Evolutionary conservation across 441 rosid genomes (phyloP).

Genomic region (Rhodomyrtus psidioides): DNA sequence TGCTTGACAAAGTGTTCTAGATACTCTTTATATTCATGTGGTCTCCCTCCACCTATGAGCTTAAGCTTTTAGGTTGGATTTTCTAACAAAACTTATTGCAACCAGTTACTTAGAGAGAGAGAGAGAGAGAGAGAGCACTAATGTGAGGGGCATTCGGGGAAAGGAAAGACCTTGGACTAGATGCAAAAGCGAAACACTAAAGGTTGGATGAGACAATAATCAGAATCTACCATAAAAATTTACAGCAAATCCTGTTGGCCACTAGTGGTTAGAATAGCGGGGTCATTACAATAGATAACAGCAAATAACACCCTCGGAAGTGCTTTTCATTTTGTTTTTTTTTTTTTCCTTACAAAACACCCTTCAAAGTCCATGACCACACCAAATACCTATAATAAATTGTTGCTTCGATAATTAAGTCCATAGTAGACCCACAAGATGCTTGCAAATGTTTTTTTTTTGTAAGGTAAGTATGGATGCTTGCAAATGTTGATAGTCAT

Average conservation of each 20-base stretch:
- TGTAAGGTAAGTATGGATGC: too few relatives aligned
- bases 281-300: not conserved
- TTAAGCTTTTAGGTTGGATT: too few relatives aligned
- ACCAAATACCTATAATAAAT: not conserved
- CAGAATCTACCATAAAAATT: not conserved
- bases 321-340: not conserved
- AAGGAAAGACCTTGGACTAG: not conserved
- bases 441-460: not conserved
- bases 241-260: not conserved
- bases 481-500: not conserved
- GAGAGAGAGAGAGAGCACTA: not conserved
- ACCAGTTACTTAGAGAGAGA: not conserved
- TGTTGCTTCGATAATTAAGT: not conserved
- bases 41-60: too few relatives aligned
- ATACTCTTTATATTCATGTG: too few relatives aligned
- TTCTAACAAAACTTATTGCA: too few relatives aligned
- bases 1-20: too few relatives aligned
- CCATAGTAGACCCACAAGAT: not conserved
- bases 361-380: not conserved
- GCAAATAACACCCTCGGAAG: not conserved
- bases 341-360: not conserved
- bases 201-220: not conserved
- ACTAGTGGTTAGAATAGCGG: not conserved
- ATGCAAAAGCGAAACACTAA: constrained; percentile 6
- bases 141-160: not conserved